A percentile compares a stretch with the other conserved stretches of the same genome.
Evolutionary conservation across 2,329 filamentous ascomycete genomes (phyloP).

Genomic region (Lanzia echinophila): DNA sequence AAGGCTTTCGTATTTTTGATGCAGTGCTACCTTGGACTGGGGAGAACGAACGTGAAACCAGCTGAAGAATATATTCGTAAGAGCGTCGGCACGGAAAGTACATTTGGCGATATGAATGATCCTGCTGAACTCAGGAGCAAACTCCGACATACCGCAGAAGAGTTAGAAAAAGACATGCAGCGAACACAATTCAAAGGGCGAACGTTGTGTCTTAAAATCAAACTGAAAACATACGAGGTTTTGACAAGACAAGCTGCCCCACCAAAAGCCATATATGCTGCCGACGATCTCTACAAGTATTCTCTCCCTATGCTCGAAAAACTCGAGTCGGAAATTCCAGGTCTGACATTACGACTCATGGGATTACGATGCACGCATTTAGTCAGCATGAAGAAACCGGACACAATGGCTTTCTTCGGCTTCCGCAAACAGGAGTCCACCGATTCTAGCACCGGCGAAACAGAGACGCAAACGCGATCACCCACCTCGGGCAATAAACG

Average conservation of each 20-base stretch:
- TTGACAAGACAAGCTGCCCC: constrained; percentile 73
- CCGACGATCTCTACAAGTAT: constrained; percentile 78
- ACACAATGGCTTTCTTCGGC: constrained; percentile 75
- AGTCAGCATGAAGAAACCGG: constrained; percentile 75
- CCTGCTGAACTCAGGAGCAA: constrained; percentile 65
- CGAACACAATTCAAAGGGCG: constrained; percentile 78
- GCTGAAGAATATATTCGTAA: constrained; percentile 88
- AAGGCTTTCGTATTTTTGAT: constrained; percentile 87
- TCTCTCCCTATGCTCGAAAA: constrained; percentile 77
- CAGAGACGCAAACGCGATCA: constrained; percentile 16
- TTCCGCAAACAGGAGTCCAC: constrained; percentile 35
- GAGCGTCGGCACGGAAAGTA: constrained; percentile 88
- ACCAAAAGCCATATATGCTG: constrained; percentile 62
- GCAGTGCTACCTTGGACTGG: constrained; percentile 76
- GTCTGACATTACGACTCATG: constrained; percentile 76
- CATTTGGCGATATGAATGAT: constrained; percentile 74
- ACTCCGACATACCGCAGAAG: constrained; percentile 72
- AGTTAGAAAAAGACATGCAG: constrained; percentile 78
- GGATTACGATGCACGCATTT: constrained; percentile 84
- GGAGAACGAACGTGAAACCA: constrained; percentile 76
- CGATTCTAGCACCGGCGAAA: constrained; percentile 11
- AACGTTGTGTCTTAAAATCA: constrained; percentile 88
- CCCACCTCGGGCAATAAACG: constrained; percentile 28
- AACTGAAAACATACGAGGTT: constrained; percentile 90
- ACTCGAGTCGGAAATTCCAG: constrained; percentile 74